phyloP scores from a whole-genome alignment of 768 basidiomycete species.

The Pleurotus salmoneostramineus region DNA sequence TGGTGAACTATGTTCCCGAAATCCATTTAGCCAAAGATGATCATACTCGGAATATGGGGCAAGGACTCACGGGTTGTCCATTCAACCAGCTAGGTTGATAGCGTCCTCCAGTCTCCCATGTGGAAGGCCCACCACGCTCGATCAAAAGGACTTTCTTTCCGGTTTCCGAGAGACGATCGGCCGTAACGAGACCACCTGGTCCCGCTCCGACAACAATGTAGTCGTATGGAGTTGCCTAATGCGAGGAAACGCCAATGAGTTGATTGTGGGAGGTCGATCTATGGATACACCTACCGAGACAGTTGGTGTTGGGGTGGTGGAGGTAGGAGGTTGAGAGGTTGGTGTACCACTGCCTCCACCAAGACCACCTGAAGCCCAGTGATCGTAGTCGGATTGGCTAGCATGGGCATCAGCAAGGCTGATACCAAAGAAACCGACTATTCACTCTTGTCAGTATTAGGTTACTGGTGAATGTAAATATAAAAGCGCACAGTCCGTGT shows the following conservation, averaged over 20 bases:
- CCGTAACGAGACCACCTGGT: slow-evolving; percentile 53
- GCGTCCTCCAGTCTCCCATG: slow-evolving; percentile 53
- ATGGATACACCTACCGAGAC: slow-evolving; percentile 20
- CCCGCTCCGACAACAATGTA: slow-evolving; percentile 58
- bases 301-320: slow-evolving; percentile 26
- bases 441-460: no score
- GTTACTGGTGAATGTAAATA: no score
- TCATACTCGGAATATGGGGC: background rate
- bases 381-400: slow-evolving; percentile 38
- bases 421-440: slow-evolving; percentile 49
- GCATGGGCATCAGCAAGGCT: slow-evolving; percentile 45
- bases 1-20: slow-evolving; percentile 41
- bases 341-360: slow-evolving; percentile 30
- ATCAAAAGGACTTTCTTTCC: slow-evolving; percentile 62
- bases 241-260: background rate
- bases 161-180: slow-evolving; percentile 55
- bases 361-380: slow-evolving; percentile 46
- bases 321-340: slow-evolving; percentile 29
- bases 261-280: background rate
- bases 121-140: slow-evolving; percentile 62
- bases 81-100: slow-evolving; percentile 48
- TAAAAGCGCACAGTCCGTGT: no score
- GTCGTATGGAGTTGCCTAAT: slow-evolving; percentile 42
- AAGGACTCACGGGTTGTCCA: slow-evolving; percentile 35
- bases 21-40: background rate